phyloP scores from a whole-genome alignment of 2,329 filamentous ascomycete genomes.

The Cryphonectria naterciae region DNA sequence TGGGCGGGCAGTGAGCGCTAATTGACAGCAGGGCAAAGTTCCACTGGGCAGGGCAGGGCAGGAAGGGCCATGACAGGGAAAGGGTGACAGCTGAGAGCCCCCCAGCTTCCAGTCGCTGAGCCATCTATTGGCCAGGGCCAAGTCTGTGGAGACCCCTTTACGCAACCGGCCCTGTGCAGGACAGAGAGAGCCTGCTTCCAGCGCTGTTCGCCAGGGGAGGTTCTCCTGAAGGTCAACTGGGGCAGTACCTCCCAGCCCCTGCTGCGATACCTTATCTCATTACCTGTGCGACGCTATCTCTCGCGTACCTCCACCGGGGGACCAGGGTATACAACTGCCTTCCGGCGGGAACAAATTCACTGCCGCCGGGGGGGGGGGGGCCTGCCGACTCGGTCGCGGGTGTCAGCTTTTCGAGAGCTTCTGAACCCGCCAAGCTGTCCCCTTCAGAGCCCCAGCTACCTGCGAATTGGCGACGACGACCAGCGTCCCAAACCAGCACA shows the following conservation, averaged over 20 bases:
- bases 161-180: slow-evolving; percentile 6
- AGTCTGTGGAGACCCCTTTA: slow-evolving; percentile 8
- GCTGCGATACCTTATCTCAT: slow-evolving; percentile 12
- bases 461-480: slow-evolving; percentile 15
- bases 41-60: neutral
- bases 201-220: slow-evolving; percentile 1
- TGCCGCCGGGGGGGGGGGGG: neutral
- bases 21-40: neutral
- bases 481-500: slow-evolving; percentile 24
- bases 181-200: neutral
- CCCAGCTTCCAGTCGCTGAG: neutral
- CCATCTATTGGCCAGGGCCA: neutral
- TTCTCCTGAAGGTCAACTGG: slow-evolving; percentile 16
- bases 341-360: slow-evolving; percentile 20
- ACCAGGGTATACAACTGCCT: slow-evolving; percentile 3
- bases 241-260: slow-evolving; percentile 12
- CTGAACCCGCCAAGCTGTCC: slow-evolving; percentile 29
- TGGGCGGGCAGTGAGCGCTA: neutral
- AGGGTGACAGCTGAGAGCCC: neutral
- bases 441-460: slow-evolving; percentile 11
- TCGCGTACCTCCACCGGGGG: slow-evolving; percentile 21
- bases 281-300: neutral
- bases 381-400: slow-evolving; percentile 25
- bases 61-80: neutral
- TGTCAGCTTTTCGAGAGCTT: slow-evolving; percentile 24